phyloP scores from a whole-genome alignment of 768 basidiomycete genomes.

The Lactarius deliciosus region DNA sequence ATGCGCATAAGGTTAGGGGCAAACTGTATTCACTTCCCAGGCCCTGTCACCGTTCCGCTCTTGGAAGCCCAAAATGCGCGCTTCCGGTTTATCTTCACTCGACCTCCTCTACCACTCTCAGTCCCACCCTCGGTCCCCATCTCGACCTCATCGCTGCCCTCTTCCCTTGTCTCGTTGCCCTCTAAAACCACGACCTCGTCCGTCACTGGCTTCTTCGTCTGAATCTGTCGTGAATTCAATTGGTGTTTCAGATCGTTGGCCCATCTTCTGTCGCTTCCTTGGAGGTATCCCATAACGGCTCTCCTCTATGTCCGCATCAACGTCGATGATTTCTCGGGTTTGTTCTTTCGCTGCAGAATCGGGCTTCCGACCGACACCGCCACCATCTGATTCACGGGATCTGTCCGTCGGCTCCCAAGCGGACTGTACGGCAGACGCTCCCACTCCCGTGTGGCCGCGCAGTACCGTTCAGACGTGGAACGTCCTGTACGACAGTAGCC shows the following conservation, averaged over 20 bases:
- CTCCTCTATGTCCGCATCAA: conserved; percentile 49
- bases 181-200: conserved; percentile 30
- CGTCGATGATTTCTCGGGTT: conserved; percentile 26
- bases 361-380: conserved; percentile 18
- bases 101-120: conserved; percentile 10
- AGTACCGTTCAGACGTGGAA: neutral
- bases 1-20: conserved; percentile 11
- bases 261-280: conserved; percentile 48
- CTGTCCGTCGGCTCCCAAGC: conserved; percentile 45
- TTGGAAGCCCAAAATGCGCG: conserved; percentile 64
- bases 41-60: conserved; percentile 25
- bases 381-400: conserved; percentile 35
- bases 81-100: conserved; percentile 39
- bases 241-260: conserved; percentile 39
- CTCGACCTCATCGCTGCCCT: conserved; percentile 9
- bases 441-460: conserved; percentile 18
- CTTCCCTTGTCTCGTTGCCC: conserved; percentile 16
- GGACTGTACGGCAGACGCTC: conserved; percentile 36
- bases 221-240: conserved; percentile 55
- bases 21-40: neutral
- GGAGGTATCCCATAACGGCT: conserved; percentile 45
- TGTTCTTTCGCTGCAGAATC: conserved; percentile 9
- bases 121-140: conserved; percentile 31
- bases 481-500: conserved; percentile 21
- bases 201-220: conserved; percentile 45